These are phyloP conservation scores for Escallonia rubra DNA, from an alignment of 129 eudicot species.

Conservation along the genomic window DNA sequence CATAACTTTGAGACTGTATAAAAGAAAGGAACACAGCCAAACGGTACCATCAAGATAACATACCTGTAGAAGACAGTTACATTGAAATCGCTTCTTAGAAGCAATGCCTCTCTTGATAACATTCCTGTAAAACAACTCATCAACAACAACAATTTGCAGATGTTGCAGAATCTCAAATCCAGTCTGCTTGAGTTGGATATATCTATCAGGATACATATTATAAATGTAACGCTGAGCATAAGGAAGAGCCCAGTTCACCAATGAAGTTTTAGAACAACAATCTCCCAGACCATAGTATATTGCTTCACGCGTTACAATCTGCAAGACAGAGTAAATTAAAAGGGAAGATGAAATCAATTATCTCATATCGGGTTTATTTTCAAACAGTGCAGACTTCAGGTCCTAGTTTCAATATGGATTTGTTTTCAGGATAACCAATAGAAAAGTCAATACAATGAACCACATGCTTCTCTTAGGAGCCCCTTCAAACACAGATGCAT, in stretches of 20 bases:
- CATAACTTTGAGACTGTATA: no score
- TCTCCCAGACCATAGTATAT: conserved; percentile 55
- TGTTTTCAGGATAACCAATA: neutral
- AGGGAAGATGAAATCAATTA: neutral
- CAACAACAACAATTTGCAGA: conserved; percentile 56
- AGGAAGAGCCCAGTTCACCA: conserved; percentile 76
- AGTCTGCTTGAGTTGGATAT: conserved; percentile 48
- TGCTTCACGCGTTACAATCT: conserved; percentile 81
- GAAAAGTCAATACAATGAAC: neutral
- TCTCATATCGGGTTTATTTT: no score
- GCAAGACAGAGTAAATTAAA: conserved; percentile 11
- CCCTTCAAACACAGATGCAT: no score
- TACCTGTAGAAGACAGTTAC: conserved; percentile 47
- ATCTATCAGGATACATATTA: conserved; percentile 47
- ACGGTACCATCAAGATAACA: neutral
- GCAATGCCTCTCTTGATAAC: conserved; percentile 14
- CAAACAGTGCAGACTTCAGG: no score
- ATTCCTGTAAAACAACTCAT: conserved; percentile 60
- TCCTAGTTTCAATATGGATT: no score
- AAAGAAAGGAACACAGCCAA: neutral
- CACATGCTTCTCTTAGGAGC: no score
- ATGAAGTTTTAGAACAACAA: conserved; percentile 37
- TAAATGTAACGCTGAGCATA: conserved; percentile 76
- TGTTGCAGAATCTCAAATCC: conserved; percentile 25
- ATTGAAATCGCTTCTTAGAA: conserved; percentile 53